phyloP scores from a whole-genome alignment of 2,329 filamentous ascomycete species.

The Penicillium sp. region DNA sequence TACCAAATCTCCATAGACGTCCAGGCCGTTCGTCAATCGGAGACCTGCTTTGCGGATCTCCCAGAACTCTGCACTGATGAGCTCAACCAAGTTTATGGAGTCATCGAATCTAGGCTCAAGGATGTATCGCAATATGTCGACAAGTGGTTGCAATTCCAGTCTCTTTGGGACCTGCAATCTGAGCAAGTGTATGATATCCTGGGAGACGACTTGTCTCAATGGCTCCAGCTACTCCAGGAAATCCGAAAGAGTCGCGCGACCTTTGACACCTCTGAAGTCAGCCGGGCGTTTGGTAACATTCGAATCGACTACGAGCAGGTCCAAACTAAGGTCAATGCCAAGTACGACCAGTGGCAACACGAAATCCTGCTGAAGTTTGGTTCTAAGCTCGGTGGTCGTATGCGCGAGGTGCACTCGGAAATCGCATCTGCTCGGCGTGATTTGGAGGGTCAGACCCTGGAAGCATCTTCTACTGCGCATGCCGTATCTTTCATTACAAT shows the following conservation, averaged over 20 bases:
- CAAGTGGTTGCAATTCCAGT: slow-evolving; percentile 98
- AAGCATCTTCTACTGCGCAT: slow-evolving; percentile 93
- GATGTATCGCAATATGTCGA: slow-evolving; percentile 87
- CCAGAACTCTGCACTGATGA: slow-evolving; percentile 80
- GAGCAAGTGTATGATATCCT: slow-evolving; percentile 93
- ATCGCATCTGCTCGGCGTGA: slow-evolving; percentile 89
- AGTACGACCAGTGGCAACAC: slow-evolving; percentile 99
- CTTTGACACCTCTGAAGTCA: slow-evolving; percentile 96
- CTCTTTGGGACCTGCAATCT: slow-evolving; percentile 94
- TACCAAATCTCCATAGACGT: slow-evolving; percentile 82
- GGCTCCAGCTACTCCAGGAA: slow-evolving; percentile 95
- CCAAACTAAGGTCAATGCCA: slow-evolving; percentile 96
- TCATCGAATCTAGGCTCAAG: slow-evolving; percentile 79
- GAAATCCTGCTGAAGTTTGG: slow-evolving; percentile 96
- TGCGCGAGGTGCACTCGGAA: slow-evolving; percentile 90
- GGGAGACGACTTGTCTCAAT: slow-evolving; percentile 86
- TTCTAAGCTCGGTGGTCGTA: slow-evolving; percentile 80
- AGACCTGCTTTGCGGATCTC: slow-evolving; percentile 76
- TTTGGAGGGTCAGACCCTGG: slow-evolving; percentile 87
- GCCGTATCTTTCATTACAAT: slow-evolving; percentile 98
- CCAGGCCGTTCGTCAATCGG: slow-evolving; percentile 42
- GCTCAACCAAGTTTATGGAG: slow-evolving; percentile 77
- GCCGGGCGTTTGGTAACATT: slow-evolving; percentile 88
- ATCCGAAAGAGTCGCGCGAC: slow-evolving; percentile 94
- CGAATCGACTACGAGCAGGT: slow-evolving; percentile 98